Conservation (phyloP, 176 grass and related monocot species). For the Microstegium vimineum region DNA sequence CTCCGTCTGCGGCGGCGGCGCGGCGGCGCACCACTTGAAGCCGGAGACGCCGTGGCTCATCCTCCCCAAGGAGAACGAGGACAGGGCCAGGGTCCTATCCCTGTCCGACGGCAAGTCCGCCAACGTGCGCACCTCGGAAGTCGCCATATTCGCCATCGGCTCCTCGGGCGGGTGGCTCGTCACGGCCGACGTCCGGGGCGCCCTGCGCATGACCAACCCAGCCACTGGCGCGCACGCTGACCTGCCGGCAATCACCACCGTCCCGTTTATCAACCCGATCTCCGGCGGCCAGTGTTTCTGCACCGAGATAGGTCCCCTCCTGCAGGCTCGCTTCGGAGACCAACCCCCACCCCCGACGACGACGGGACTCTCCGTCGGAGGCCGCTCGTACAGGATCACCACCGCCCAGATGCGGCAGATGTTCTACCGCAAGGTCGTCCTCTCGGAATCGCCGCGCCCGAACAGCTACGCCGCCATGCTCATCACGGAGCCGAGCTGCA, state of each 20-base stretch:
- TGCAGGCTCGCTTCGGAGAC: background rate
- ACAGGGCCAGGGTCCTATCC: background rate
- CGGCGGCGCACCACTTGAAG: background rate
- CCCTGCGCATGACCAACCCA: background rate
- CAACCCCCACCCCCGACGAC: background rate
- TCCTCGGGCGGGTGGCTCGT: constrained; percentile 2
- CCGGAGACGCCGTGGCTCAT: background rate
- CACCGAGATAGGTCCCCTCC: background rate
- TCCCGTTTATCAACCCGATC: background rate
- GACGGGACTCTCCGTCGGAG: too few relatives aligned
- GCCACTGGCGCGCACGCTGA: background rate
- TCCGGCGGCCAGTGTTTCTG: background rate
- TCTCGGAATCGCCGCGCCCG: background rate
- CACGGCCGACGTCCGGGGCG: background rate
- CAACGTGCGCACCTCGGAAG: background rate
- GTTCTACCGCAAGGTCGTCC: background rate
- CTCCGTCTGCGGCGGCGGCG: background rate
- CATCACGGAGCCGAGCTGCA: background rate
- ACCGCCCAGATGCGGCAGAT: background rate
- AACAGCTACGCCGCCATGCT: constrained; percentile 6
- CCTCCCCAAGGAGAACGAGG: background rate
- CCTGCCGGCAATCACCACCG: background rate
- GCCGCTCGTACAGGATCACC: background rate
- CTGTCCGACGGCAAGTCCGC: background rate
- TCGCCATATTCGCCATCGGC: background rate